Evolutionary conservation across 768 basidiomycete species (phyloP).

Genomic region (Leucosporidium creatinivorum): DNA sequence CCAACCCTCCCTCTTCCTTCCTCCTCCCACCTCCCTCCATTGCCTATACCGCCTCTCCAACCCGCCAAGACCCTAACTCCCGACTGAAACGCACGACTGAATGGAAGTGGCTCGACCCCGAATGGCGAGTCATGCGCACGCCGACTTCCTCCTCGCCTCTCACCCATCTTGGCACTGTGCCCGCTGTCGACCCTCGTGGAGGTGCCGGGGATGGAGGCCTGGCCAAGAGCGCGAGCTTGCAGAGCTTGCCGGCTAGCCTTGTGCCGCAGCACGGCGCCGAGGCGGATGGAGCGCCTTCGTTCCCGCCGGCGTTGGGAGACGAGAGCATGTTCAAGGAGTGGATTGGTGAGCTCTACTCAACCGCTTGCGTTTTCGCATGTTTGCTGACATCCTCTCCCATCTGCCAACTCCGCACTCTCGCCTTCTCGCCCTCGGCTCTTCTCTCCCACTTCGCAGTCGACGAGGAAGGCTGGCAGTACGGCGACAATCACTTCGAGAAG

Average conservation of each 20-base stretch:
- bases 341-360: too few relatives aligned
- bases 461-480: conserved; percentile 46
- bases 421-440: not conserved
- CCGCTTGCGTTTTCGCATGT: too few relatives aligned
- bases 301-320: too few relatives aligned
- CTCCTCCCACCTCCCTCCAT: conserved; percentile 41
- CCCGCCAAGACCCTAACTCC: conserved; percentile 36
- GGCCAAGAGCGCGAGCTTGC: too few relatives aligned
- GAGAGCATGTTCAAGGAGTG: too few relatives aligned
- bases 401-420: too few relatives aligned
- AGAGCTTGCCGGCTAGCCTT: too few relatives aligned
- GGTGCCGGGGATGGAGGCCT: too few relatives aligned
- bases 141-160: conserved; percentile 16
- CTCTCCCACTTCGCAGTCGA: conserved; percentile 37
- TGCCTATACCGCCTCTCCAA: conserved; percentile 40
- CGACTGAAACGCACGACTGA: conserved; percentile 40
- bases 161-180: not conserved
- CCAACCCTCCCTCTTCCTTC: conserved; percentile 45
- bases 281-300: too few relatives aligned
- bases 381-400: too few relatives aligned
- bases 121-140: conserved; percentile 43
- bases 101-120: conserved; percentile 48
- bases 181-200: not conserved
- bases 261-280: too few relatives aligned
- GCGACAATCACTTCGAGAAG: conserved; percentile 47